phyloP scores from a whole-genome alignment of 441 rosid genomes.

The Brassica hybrid region DNA sequence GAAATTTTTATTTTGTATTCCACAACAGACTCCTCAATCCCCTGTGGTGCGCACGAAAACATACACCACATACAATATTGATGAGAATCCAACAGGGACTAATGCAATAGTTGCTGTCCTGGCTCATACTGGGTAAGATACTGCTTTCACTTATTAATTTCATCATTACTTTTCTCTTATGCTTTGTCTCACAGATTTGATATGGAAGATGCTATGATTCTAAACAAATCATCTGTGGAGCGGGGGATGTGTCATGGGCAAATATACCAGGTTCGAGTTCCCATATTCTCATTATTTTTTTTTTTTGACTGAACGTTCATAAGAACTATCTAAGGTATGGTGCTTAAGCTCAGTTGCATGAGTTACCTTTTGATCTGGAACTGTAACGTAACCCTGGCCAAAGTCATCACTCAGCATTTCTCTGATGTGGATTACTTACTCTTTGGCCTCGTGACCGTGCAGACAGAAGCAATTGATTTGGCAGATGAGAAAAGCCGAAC shows the following conservation, averaged over 20 bases:
- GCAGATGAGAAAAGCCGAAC: conserved; percentile 61
- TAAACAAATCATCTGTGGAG: conserved; percentile 94
- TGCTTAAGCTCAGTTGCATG: conserved; percentile 18
- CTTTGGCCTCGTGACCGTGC: conserved; percentile 34
- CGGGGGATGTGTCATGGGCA: conserved; percentile 98
- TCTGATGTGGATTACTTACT: neutral
- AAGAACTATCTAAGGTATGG: conserved; percentile 1
- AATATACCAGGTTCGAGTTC: conserved; percentile 81
- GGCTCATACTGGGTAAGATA: conserved; percentile 87
- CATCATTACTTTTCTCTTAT: conserved; percentile 20
- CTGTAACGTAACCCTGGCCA: conserved; percentile 13
- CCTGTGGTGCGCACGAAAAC: conserved; percentile 89
- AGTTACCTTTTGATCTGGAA: conserved; percentile 9
- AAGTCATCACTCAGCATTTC: neutral
- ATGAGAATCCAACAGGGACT: conserved; percentile 91
- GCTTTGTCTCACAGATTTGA: conserved; percentile 62
- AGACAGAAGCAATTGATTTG: conserved; percentile 92
- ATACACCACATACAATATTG: conserved; percentile 72
- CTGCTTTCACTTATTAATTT: conserved; percentile 12
- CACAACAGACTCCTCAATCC: conserved; percentile 92
- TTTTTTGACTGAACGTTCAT: neutral
- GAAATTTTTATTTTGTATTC: conserved; percentile 19
- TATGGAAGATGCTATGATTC: conserved; percentile 99
- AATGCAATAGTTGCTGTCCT: conserved; percentile 99
- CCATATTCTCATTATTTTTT: neutral